phyloP scores from a whole-genome alignment of 2,329 filamentous ascomycete species.

The Dactylonectria macrodidyma region DNA sequence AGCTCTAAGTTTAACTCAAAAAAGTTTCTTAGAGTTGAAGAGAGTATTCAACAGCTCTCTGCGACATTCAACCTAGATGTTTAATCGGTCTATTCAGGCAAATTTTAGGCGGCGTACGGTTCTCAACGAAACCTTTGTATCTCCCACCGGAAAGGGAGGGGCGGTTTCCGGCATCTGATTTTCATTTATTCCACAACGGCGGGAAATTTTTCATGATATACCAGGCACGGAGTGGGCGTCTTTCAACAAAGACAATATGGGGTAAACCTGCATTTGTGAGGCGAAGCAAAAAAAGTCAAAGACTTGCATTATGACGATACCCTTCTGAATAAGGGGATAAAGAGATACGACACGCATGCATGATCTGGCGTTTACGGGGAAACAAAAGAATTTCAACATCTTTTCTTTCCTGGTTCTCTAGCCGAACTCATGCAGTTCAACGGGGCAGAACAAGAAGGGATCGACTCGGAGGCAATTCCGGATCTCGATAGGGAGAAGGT shows the following conservation, averaged over 20 bases:
- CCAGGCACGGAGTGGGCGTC: conserved; percentile 58
- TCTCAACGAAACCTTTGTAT: conserved; percentile 63
- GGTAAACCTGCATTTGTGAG: conserved; percentile 57
- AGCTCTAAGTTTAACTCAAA: conserved; percentile 75
- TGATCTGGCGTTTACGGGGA: conserved; percentile 59
- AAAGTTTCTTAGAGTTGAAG: conserved; percentile 40
- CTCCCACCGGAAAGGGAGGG: conserved; percentile 52
- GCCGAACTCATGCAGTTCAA: conserved; percentile 57
- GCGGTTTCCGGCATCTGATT: conserved; percentile 55
- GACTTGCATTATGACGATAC: conserved; percentile 60
- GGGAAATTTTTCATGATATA: conserved; percentile 53
- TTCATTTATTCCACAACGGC: conserved; percentile 45
- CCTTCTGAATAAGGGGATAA: conserved; percentile 51
- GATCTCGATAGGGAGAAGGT: conserved; percentile 27
- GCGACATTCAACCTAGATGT: conserved; percentile 54
- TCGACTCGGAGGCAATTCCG: conserved; percentile 38
- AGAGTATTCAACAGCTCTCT: conserved; percentile 61
- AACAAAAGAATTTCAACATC: conserved; percentile 65
- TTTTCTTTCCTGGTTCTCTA: conserved; percentile 61
- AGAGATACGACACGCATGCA: conserved; percentile 49
- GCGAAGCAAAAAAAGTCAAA: conserved; percentile 51
- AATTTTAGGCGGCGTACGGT: conserved; percentile 59
- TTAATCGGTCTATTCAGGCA: conserved; percentile 57
- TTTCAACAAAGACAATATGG: conserved; percentile 63
- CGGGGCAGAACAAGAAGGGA: conserved; percentile 44